Conservation (phyloP, 1,139 yeast genomes). For the Nakaseomyces bracarensis region DNA sequence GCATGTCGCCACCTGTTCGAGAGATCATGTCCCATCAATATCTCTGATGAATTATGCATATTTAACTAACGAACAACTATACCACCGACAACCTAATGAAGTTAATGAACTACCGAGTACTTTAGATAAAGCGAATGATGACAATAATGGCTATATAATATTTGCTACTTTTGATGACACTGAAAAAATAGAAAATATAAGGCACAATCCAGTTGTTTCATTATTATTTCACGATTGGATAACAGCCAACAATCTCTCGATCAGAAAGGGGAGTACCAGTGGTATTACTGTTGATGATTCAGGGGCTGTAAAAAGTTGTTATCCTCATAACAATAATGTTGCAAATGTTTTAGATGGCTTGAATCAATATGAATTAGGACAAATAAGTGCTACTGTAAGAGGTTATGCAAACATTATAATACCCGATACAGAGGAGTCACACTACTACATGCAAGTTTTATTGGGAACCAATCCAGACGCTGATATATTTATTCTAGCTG, state of each 20-base stretch:
- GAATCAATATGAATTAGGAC: constrained; percentile 66
- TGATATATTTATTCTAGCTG: constrained; percentile 54
- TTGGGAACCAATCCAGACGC: constrained; percentile 60
- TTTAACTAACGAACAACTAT: constrained; percentile 35
- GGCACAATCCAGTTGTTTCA: constrained; percentile 67
- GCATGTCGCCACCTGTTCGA: constrained; percentile 71
- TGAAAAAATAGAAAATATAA: constrained; percentile 59
- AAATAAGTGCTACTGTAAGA: constrained; percentile 67
- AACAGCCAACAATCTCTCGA: constrained; percentile 41
- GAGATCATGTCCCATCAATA: constrained; percentile 65
- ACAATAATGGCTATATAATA: constrained; percentile 42
- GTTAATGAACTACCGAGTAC: neutral
- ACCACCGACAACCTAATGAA: neutral
- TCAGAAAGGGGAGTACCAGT: constrained; percentile 20
- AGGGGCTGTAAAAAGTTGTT: constrained; percentile 6
- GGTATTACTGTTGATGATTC: neutral
- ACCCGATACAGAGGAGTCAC: constrained; percentile 36
- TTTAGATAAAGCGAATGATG: neutral
- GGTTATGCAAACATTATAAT: constrained; percentile 59
- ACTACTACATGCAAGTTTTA: constrained; percentile 49
- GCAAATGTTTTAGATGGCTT: constrained; percentile 58
- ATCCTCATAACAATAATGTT: constrained; percentile 31
- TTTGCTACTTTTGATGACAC: constrained; percentile 64
- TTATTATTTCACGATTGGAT: constrained; percentile 85
- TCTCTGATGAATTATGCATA: constrained; percentile 84